Percentiles rank a stretch among this genome's conserved stretches.
Conservation (phyloP, 176 grass and related monocot species). For the Canna indica region DNA sequence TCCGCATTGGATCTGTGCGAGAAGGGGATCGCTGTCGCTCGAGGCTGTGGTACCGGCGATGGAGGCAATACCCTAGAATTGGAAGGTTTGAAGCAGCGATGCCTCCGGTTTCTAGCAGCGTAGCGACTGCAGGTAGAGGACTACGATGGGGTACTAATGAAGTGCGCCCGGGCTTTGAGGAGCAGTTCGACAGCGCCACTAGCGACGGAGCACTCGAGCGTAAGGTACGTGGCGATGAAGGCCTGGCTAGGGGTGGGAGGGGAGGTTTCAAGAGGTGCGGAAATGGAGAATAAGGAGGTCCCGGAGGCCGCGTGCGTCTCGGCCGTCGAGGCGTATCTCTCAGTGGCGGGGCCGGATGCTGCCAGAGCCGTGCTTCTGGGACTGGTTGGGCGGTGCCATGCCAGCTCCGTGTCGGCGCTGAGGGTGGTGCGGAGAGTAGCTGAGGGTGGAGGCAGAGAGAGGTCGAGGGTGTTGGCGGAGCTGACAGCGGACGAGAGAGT, state of each 20-base stretch:
- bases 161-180: conserved; percentile 45
- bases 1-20: conserved; percentile 88
- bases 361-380: conserved; percentile 47
- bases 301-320: conserved; percentile 45
- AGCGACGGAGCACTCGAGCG: conserved; percentile 57
- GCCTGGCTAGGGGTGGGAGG: conserved; percentile 45
- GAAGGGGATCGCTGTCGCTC: conserved; percentile 33
- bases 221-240: conserved; percentile 48
- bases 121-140: conserved; percentile 58
- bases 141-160: conserved; percentile 64
- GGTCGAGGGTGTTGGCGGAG: conserved; percentile 50
- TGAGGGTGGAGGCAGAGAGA: conserved; percentile 26
- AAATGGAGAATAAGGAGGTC: conserved; percentile 48
- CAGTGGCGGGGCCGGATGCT: conserved; percentile 38
- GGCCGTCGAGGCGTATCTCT: conserved; percentile 64
- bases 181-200: conserved; percentile 10
- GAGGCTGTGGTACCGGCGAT: conserved; percentile 6
- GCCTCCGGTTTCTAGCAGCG: conserved; percentile 63
- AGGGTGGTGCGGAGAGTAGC: conserved; percentile 57
- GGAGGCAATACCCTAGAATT: conserved; percentile 41
- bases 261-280: conserved; percentile 57
- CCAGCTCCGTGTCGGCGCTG: conserved; percentile 40
- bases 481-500: conserved; percentile 75
- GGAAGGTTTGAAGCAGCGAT: conserved; percentile 39
- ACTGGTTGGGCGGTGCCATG: conserved; percentile 42